phyloP scores from a whole-genome alignment of 106 monocot genomes.

The Ottelia alismoides region DNA sequence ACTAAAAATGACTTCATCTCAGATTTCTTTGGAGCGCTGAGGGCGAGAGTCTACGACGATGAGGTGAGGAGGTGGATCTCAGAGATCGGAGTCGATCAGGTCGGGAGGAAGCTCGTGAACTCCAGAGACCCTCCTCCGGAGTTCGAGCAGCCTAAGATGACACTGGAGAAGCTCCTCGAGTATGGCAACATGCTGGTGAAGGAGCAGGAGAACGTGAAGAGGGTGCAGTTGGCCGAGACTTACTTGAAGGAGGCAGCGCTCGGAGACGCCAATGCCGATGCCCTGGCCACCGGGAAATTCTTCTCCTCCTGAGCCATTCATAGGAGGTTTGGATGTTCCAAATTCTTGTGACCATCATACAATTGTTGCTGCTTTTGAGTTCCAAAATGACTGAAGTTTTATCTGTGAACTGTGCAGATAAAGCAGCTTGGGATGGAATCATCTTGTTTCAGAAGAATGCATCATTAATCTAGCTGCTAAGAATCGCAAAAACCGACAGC shows the following conservation, averaged over 20 bases:
- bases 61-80: conserved; percentile 85
- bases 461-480: too few relatives aligned
- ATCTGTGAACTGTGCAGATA: too few relatives aligned
- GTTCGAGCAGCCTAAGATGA: conserved; percentile 89
- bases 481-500: too few relatives aligned
- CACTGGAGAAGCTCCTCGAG: conserved; percentile 69
- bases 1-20: background rate
- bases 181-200: conserved; percentile 89
- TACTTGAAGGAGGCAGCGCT: conserved; percentile 89
- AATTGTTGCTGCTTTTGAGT: too few relatives aligned
- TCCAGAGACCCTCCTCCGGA: conserved; percentile 62
- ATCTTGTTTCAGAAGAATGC: too few relatives aligned
- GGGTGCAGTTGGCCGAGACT: conserved; percentile 93
- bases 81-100: conserved; percentile 39
- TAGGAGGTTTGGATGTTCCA: too few relatives aligned
- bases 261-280: conserved; percentile 75
- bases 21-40: conserved; percentile 94
- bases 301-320: too few relatives aligned
- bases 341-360: too few relatives aligned
- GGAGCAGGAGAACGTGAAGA: conserved; percentile 99
- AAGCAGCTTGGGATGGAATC: too few relatives aligned
- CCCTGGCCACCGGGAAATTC: conserved; percentile 61
- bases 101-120: conserved; percentile 86
- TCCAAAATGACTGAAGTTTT: too few relatives aligned
- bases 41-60: conserved; percentile 94